Conservation (phyloP, 2,329 filamentous ascomycete species). For the Talaromyces sp. region DNA sequence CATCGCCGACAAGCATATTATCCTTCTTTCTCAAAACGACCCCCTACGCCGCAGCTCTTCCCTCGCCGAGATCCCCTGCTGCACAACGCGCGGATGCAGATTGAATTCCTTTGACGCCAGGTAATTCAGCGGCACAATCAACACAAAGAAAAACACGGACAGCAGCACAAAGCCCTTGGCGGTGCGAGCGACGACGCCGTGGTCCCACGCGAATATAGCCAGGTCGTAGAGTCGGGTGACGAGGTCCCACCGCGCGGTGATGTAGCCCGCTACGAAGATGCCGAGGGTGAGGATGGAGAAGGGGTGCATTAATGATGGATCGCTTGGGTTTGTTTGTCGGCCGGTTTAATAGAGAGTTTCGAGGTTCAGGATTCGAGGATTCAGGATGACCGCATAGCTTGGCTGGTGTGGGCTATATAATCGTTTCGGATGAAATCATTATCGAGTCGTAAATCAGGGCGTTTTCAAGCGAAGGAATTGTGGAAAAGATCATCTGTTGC, state of each 20-base stretch:
- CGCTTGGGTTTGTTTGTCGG: neutral
- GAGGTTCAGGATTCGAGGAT: neutral
- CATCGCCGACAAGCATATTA: slow-evolving; percentile 66
- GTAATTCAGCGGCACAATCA: slow-evolving; percentile 78
- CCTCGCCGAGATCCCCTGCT: slow-evolving; percentile 81
- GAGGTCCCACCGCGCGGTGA: slow-evolving; percentile 97
- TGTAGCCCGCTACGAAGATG: slow-evolving; percentile 99
- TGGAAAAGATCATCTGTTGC: too few species aligned
- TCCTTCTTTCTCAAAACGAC: slow-evolving; percentile 65
- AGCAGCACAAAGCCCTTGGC: slow-evolving; percentile 79
- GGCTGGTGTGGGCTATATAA: neutral
- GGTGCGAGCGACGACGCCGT: slow-evolving; percentile 90
- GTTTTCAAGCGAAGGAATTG: neutral
- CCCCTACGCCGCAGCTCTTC: slow-evolving; percentile 92
- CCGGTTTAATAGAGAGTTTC: too few species aligned
- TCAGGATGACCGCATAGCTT: neutral
- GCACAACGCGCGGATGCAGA: slow-evolving; percentile 75
- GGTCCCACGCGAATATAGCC: slow-evolving; percentile 94
- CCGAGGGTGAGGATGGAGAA: slow-evolving; percentile 93
- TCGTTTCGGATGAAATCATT: neutral
- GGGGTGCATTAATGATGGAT: slow-evolving; percentile 70
- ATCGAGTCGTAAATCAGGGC: neutral
- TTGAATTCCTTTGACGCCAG: slow-evolving; percentile 75
- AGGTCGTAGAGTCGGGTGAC: slow-evolving; percentile 96
- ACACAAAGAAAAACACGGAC: slow-evolving; percentile 75